phyloP scores from a whole-genome alignment of 2,329 filamentous ascomycete genomes.

The Botrytis squamosa region DNA sequence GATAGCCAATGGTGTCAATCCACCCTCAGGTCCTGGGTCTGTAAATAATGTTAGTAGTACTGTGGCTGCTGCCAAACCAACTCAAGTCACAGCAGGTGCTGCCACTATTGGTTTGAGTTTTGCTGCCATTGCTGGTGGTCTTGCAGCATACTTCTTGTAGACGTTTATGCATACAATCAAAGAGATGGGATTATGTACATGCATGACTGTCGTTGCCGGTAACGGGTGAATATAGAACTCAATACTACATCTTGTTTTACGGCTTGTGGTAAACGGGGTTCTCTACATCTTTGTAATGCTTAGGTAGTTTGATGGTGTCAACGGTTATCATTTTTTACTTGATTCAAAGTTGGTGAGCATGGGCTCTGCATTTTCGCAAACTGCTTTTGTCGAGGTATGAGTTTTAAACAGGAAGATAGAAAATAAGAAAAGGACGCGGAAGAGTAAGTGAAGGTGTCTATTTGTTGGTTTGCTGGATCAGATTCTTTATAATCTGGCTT shows the following conservation, averaged over 20 bases:
- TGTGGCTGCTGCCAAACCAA: constrained; percentile 16
- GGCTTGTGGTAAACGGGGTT: background rate
- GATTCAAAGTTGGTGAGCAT: background rate
- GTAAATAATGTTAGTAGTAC: background rate
- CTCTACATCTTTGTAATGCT: no score
- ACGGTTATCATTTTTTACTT: background rate
- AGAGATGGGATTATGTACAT: background rate
- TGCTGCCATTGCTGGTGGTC: constrained; percentile 27
- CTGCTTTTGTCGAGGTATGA: background rate
- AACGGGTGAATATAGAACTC: background rate
- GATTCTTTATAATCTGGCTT: no score
- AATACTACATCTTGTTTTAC: fast-evolving
- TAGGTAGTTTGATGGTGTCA: background rate
- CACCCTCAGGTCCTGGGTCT: background rate
- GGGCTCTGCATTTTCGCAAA: background rate
- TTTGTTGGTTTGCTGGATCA: background rate
- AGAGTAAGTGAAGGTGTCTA: background rate
- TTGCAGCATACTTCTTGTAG: constrained; percentile 29
- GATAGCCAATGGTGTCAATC: no score
- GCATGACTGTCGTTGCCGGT: background rate
- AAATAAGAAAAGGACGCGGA: background rate
- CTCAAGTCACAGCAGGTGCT: constrained; percentile 17
- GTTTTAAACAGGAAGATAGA: background rate
- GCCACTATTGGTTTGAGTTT: constrained; percentile 27
- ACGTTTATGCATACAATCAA: background rate